Evolutionary conservation across 192 early-diverging fungal species (phyloP).

Genomic region (Coemansia asiatica): DNA sequence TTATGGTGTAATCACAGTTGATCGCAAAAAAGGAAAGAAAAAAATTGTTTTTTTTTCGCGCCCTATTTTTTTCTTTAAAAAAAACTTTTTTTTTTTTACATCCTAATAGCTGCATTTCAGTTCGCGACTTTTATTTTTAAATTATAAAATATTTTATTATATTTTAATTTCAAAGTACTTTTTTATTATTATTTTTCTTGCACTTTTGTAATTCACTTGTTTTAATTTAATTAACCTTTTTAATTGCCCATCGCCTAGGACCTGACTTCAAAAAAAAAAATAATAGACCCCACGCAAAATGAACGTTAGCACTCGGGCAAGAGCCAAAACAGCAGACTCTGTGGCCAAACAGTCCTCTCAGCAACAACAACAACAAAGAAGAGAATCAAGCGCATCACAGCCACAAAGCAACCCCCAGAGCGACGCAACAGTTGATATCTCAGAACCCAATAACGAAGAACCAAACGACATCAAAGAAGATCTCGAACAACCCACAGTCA

Average conservation of each 20-base stretch:
- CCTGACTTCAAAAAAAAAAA: constrained; percentile 2
- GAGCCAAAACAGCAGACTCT: constrained; percentile 34
- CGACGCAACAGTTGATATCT: background rate
- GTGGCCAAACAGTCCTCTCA: background rate
- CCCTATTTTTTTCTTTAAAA: constrained; percentile 3
- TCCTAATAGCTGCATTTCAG: background rate
- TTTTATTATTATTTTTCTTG: background rate
- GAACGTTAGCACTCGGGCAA: constrained; percentile 39
- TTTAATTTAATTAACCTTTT: too few species aligned
- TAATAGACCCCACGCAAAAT: constrained; percentile 13
- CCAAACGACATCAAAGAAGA: background rate
- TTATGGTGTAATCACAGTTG: background rate
- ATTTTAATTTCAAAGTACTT: constrained; percentile 3
- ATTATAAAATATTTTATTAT: background rate
- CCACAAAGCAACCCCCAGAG: constrained; percentile 4
- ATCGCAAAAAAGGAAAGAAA: background rate
- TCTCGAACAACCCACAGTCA: background rate
- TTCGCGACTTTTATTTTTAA: background rate
- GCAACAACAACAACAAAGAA: background rate
- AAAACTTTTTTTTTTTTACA: background rate
- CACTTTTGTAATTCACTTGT: too few species aligned
- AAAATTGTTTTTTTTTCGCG: constrained; percentile 9
- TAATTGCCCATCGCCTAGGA: too few species aligned
- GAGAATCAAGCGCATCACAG: constrained; percentile 5
- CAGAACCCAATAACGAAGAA: background rate